Evolutionary conservation across 2,329 filamentous ascomycete genomes (phyloP).

Genomic region (Penicillium psychrosexuale): DNA sequence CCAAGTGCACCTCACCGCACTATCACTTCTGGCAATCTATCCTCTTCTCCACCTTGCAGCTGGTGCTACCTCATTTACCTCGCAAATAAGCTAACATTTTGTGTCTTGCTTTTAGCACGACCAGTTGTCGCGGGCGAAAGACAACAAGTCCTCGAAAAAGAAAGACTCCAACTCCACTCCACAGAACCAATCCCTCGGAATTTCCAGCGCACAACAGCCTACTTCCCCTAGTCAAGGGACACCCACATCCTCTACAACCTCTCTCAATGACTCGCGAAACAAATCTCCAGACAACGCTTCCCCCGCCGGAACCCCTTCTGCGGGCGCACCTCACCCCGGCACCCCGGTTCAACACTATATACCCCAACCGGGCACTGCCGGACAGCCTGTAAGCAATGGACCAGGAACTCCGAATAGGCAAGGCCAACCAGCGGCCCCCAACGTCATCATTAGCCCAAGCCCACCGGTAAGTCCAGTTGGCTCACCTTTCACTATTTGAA

Average conservation of each 20-base stretch:
- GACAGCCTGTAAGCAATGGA: slow-evolving; percentile 48
- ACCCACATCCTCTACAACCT: slow-evolving; percentile 84
- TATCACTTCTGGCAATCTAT: slow-evolving; percentile 24
- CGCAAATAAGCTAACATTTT: slow-evolving; percentile 8
- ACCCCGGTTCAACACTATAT: slow-evolving; percentile 39
- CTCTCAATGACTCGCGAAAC: slow-evolving; percentile 78
- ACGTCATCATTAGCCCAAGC: slow-evolving; percentile 91
- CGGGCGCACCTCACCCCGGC: slow-evolving; percentile 30
- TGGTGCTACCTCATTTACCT: slow-evolving; percentile 5
- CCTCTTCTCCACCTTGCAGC: slow-evolving; percentile 23
- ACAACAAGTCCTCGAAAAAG: slow-evolving; percentile 74
- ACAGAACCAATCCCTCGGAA: slow-evolving; percentile 59
- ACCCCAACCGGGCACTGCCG: slow-evolving; percentile 34
- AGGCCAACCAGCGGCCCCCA: slow-evolving; percentile 67
- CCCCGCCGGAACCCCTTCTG: slow-evolving; percentile 27
- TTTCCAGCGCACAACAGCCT: slow-evolving; percentile 52
- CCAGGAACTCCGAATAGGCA: slow-evolving; percentile 61
- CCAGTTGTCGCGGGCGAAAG: slow-evolving; percentile 90
- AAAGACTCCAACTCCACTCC: slow-evolving; percentile 69
- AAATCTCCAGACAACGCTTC: slow-evolving; percentile 58
- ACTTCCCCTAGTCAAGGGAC: slow-evolving; percentile 64
- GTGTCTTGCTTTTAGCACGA: slow-evolving; percentile 51
- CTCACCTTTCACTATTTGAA: neutral
- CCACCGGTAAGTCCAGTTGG: slow-evolving; percentile 66
- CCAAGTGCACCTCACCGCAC: slow-evolving; percentile 22